phyloP scores from a whole-genome alignment of 2,329 filamentous ascomycete species.

The Fusarium secorum region DNA sequence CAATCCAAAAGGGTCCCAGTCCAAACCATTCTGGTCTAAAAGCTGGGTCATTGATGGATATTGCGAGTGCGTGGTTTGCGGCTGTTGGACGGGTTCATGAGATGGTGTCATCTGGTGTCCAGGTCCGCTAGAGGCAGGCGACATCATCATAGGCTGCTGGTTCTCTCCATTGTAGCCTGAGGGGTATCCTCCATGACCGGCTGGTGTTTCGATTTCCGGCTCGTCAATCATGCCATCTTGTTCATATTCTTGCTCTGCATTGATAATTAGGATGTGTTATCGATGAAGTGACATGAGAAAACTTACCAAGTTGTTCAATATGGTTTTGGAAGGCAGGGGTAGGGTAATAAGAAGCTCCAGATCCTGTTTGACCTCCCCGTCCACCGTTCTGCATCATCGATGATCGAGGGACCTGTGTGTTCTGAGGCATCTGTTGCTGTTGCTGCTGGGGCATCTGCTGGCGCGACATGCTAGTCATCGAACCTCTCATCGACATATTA shows the following conservation, averaged over 20 bases:
- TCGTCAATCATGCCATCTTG: constrained; percentile 90
- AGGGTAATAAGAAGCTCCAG: constrained; percentile 72
- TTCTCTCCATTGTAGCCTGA: constrained; percentile 59
- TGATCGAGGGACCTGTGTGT: constrained; percentile 39
- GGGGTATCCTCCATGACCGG: constrained; percentile 71
- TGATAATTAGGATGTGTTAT: constrained; percentile 70
- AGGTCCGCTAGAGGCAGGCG: constrained; percentile 51
- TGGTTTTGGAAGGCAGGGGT: constrained; percentile 88
- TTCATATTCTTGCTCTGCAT: constrained; percentile 95
- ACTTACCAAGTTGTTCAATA: constrained; percentile 93
- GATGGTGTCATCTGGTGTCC: constrained; percentile 49
- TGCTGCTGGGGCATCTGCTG: constrained; percentile 45
- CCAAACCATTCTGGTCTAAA: constrained; percentile 77
- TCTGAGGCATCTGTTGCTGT: constrained; percentile 36
- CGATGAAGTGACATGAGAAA: constrained; percentile 53
- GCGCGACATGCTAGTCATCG: constrained; percentile 45
- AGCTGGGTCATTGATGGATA: constrained; percentile 72
- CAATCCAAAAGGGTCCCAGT: constrained; percentile 92
- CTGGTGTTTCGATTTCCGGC: constrained; percentile 72
- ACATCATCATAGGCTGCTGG: constrained; percentile 54
- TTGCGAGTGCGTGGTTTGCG: constrained; percentile 43
- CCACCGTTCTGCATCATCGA: constrained; percentile 50
- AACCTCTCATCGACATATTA: constrained; percentile 55
- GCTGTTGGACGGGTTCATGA: constrained; percentile 42
- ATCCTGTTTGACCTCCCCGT: constrained; percentile 49